phyloP scores from a whole-genome alignment of 179 eudicot genomes.

The Silene coronaria region DNA sequence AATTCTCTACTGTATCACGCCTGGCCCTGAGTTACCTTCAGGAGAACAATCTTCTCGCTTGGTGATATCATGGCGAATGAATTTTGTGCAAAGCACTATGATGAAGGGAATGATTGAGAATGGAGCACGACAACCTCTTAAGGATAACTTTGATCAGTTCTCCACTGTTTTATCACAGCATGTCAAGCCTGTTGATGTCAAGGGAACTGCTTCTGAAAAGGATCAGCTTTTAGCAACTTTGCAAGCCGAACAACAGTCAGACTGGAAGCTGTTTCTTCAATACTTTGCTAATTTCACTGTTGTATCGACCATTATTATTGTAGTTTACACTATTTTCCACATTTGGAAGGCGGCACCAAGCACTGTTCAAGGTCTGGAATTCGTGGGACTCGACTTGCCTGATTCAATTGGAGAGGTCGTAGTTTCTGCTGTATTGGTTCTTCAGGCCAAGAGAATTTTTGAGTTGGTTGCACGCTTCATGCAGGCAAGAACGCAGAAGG shows the following conservation, averaged over 20 bases:
- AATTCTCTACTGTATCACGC: slow-evolving; percentile 59
- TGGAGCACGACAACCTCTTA: slow-evolving; percentile 78
- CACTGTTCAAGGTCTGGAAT: slow-evolving; percentile 80
- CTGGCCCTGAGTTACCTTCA: slow-evolving; percentile 83
- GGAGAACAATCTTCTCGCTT: slow-evolving; percentile 66
- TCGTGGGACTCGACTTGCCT: slow-evolving; percentile 89
- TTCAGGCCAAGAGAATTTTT: slow-evolving; percentile 63
- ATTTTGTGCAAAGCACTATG: slow-evolving; percentile 87
- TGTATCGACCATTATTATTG: slow-evolving; percentile 52
- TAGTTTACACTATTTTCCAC: slow-evolving; percentile 55
- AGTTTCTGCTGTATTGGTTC: slow-evolving; percentile 70
- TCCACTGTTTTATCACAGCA: slow-evolving; percentile 41
- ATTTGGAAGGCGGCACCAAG: slow-evolving; percentile 59
- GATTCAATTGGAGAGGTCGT: slow-evolving; percentile 90
- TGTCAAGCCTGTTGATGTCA: slow-evolving; percentile 54
- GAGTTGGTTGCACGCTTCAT: slow-evolving; percentile 73
- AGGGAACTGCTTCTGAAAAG: slow-evolving; percentile 54
- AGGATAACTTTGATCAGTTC: slow-evolving; percentile 66
- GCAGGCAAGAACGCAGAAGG: slow-evolving; percentile 87
- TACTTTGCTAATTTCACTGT: slow-evolving; percentile 81
- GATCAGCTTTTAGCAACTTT: slow-evolving; percentile 73
- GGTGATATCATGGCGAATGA: slow-evolving; percentile 67
- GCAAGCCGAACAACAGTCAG: slow-evolving; percentile 63
- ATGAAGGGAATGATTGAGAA: slow-evolving; percentile 89
- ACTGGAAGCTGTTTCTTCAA: slow-evolving; percentile 69